Evolutionary conservation across 2,329 filamentous ascomycete species (phyloP), one percentile per base, ranked within the genome.

Genomic region (Calonectria fujianensis): DNA sequence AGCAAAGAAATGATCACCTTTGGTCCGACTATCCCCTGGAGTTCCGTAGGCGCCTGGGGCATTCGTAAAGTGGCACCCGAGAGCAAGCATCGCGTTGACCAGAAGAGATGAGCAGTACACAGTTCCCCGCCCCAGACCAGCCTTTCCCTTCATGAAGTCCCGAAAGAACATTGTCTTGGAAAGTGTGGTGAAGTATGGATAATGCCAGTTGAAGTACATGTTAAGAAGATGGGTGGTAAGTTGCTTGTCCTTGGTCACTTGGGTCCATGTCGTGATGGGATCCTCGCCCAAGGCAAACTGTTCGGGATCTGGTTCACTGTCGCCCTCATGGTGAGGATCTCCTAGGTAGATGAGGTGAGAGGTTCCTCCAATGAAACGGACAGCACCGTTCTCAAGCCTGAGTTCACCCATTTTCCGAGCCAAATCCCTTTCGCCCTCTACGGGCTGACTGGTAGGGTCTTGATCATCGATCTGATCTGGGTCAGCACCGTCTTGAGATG

Each of bases 171-270:
- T 87, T 48, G 90, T 92, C 83, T 95, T 97, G 16, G 96, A 96
- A 9, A 98, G 88, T 0, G 95, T 97, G 5, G 96, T 96, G 84
- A 98, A 99, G 85, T 97, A 98, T 24, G 96, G 93, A 84, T 98
- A 98, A 85, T 98, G 97, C 94, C 96, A 98, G 80, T 93, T 95
- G 86, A 98, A 98, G 86, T 99, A 99, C 95, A 98, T 96, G 81
- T 96, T 96, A 82, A 99, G 92, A 24, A 99, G 91, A 84, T 98
- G 96, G 20, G 93, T 91, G 79, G 98, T 92, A 59, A 98, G 89
- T 69, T 94, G 91, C 31, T 92, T 89, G 83, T 98, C 95, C 66
- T 92, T 89, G 1, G 95, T 98, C 59, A 98, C 95, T 20, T 89
- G 91, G 0, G 96, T 98, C 97, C 97, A 99, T 69, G 94, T 96